These are phyloP conservation scores for Heliosperma pusillum DNA, from an alignment of 148 eudicot genomes.

Conservation along the genomic window DNA sequence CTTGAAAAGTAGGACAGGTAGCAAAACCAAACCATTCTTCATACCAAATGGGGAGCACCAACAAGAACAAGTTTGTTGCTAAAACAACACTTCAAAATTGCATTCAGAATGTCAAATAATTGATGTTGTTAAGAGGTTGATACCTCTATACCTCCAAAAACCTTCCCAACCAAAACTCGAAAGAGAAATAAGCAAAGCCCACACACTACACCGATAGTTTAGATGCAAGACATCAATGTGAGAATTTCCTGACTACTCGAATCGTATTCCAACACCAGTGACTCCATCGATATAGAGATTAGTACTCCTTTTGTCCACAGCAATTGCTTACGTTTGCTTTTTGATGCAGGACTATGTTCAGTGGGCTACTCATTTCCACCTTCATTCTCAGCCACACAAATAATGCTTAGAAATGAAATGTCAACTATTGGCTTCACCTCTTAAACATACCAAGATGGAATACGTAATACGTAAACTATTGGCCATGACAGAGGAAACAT, in stretches of 20 bases:
- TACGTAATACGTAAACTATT: background rate
- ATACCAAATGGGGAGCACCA: background rate
- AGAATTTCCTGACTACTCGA: conserved; percentile 11
- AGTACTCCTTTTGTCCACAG: background rate
- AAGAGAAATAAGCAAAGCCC: background rate
- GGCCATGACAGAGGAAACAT: background rate
- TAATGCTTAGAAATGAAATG: background rate
- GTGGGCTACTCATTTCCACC: background rate
- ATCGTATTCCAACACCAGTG: conserved; percentile 6
- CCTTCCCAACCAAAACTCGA: conserved; percentile 2
- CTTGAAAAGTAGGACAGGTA: background rate
- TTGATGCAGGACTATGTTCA: background rate
- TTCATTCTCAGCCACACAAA: background rate
- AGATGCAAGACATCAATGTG: background rate
- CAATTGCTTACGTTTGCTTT: background rate
- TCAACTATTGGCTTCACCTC: background rate
- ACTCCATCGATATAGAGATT: conserved; percentile 20
- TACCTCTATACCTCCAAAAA: conserved; percentile 1
- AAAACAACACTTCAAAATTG: conserved; percentile 16
- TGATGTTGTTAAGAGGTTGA: conserved; percentile 3
- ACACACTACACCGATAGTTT: background rate
- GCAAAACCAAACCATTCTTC: background rate
- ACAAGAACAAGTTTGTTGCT: background rate
- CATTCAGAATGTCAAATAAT: background rate
- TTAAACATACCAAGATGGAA: background rate